phyloP scores from a whole-genome alignment of 1,284 basidiomycete species.

The Lentinus polychrous region DNA sequence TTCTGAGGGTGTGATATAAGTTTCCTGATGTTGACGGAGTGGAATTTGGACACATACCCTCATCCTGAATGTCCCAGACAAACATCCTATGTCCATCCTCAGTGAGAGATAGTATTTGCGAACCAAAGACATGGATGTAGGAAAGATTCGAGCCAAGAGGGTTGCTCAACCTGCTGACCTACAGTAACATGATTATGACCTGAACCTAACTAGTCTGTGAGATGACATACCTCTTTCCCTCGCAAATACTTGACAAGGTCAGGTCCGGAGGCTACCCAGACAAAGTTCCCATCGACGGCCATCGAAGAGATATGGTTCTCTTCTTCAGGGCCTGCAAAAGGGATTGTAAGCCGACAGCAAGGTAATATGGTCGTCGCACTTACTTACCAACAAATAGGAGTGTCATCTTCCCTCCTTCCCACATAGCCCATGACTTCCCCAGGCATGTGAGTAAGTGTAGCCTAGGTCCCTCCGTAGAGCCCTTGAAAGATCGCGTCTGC shows the following conservation, averaged over 20 bases:
- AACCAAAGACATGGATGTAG: constrained; percentile 72
- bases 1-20: constrained; percentile 28
- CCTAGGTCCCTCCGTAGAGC: constrained; percentile 75
- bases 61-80: constrained; percentile 68
- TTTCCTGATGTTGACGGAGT: constrained; percentile 1
- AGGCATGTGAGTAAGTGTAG: constrained; percentile 85
- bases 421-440: constrained; percentile 90
- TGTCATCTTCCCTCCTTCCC: constrained; percentile 92
- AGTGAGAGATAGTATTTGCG: constrained; percentile 72
- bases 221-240: constrained; percentile 71
- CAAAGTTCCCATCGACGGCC: constrained; percentile 78
- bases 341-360: background rate
- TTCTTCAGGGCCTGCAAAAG: constrained; percentile 66
- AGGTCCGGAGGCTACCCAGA: constrained; percentile 76
- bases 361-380: constrained; percentile 6
- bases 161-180: constrained; percentile 53
- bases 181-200: constrained; percentile 6
- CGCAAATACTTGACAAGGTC: constrained; percentile 75
- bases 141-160: constrained; percentile 55
- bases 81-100: constrained; percentile 78
- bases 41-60: constrained; percentile 35
- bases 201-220: constrained; percentile 4
- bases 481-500: constrained; percentile 84
- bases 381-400: constrained; percentile 87
- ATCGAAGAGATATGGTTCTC: constrained; percentile 70